phyloP scores from a whole-genome alignment of 2,329 filamentous ascomycete genomes.

The Fusarium anguioides region DNA sequence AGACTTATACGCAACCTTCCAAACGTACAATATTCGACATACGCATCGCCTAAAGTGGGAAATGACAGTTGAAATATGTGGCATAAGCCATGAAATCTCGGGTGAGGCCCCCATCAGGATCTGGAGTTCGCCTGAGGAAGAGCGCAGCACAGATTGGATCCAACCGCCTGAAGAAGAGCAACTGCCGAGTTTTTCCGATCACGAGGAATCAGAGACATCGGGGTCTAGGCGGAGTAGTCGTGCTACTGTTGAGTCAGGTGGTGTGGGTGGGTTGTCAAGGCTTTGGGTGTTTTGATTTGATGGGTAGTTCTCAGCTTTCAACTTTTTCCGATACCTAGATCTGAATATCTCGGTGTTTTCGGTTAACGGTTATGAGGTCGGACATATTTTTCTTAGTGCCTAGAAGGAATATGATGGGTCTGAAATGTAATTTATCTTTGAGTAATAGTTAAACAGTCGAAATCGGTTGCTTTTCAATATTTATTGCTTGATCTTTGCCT shows the following conservation, averaged over 20 bases:
- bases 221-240: neutral
- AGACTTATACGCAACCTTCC: neutral
- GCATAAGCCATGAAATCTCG: neutral
- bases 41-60: neutral
- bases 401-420: too few relatives aligned
- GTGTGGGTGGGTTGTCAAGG: neutral
- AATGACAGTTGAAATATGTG: neutral
- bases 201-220: neutral
- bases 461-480: too few relatives aligned
- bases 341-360: neutral
- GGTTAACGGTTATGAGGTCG: too few relatives aligned
- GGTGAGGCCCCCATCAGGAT: neutral
- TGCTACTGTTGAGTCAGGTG: neutral
- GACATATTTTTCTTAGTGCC: too few relatives aligned
- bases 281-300: constrained; percentile 7
- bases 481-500: too few relatives aligned
- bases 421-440: too few relatives aligned
- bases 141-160: constrained; percentile 2
- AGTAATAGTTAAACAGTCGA: too few relatives aligned
- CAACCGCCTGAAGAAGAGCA: neutral
- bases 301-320: too few relatives aligned
- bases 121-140: neutral
- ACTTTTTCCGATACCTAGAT: neutral
- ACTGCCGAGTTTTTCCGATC: neutral
- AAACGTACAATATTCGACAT: neutral